Evolutionary conservation across 2,329 filamentous ascomycete species (phyloP), one percentile per base, ranked within the genome.

Genomic region (Akanthomyces uredinophilus): DNA sequence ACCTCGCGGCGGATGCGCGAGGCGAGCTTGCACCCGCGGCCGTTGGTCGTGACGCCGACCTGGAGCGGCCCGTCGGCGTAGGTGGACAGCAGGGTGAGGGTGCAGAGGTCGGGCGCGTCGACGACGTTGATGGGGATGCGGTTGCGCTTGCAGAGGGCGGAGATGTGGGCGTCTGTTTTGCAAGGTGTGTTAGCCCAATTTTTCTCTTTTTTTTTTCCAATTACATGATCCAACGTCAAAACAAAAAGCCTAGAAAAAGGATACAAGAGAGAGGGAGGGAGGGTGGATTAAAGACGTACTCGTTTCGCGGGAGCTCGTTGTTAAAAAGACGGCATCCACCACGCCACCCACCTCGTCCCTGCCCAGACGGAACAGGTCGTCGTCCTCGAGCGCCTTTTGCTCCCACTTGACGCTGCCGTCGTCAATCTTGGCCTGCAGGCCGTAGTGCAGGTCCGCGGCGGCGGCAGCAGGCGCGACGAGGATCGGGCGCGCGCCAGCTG

Each of bases 271-370:
- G 32, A 37, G 6, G n/a, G 13, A n/a, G 27, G 7, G 39, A 27
- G 53, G n/a, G 4, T 29, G 27, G 4, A 29, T 32, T 35, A 7
- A 27, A 20, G 11, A 65, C 70, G 47, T 68, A 78, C 77, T 77
- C 49, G 72, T 65, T 18, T 81, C 75, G 66, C 78, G 69, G 70
- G 87, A 79, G 73, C 71, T 68, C 67, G 77, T 73, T 1, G 92
- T 96, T 43, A 98, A 87, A 74, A 98, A 98, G 44, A 99, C 95
- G 61, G 90, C 90, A 74, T 99, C 95, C 18, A 96, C 94, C 5
- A 96, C 85, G 60, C 78, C 71, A 65, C 85, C 87, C 11, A 96
- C 87, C 63, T 96, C 91, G 46, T 86, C 82, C 57, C 95, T 83
- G n/a, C 95, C 95, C 2, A 96, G 78, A 1, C 80, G 86, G 46